Base-by-base conservation (phyloP, 352 stramenopile species). In the Phytopythium litorale region DNA sequence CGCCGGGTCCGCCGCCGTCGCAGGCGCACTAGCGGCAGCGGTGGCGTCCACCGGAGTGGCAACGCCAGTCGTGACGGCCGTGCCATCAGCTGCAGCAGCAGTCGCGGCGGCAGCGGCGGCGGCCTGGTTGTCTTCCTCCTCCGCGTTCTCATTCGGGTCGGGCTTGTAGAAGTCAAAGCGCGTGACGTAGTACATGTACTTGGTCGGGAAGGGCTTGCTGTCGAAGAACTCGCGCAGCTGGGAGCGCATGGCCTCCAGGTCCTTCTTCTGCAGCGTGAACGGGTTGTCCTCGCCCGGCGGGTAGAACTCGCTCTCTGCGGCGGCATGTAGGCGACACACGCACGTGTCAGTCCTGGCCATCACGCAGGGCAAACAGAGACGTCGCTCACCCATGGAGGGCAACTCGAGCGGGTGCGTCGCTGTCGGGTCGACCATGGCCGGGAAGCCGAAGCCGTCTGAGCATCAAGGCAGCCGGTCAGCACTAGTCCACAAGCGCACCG, bases 181-280 rank as follows among this genome's bases (percentile, higher is more conserved):
- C 61, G 85, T 94, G 40, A 94, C 85, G 71, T 87, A 94, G 81
- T 94, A 92, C 65, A 94, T 60, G 62, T 85, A 92, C 77, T 92
- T 92, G 62, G 83, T 91, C 16, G 81, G 78, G 62, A 94, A 87
- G 7, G 85, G 76, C 66, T 92, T 89, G 25, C 87, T 58, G n/a
- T 87, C 79, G 40, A 94, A 94, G 63, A 94, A 94, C 72, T 88
- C 76, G 46, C 65, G 43, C n/a, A 94, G 62, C 50, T 91, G 78
- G 21, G 84, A 72, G 8, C 85, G 85, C 46, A 91, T 53, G 28
- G 67, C 74, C 53, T 64, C 72, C 70, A 94, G 85, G 71, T 94
- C 85, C 55, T 92, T 91, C 55, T 60, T 60, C 37, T 51, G 35
- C 21, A 50, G 30, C 3, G 23, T 37, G 54, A 51, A 60, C 54